Conservation (phyloP, 352 stramenopile species). For the Blastocystis sp. region DNA sequence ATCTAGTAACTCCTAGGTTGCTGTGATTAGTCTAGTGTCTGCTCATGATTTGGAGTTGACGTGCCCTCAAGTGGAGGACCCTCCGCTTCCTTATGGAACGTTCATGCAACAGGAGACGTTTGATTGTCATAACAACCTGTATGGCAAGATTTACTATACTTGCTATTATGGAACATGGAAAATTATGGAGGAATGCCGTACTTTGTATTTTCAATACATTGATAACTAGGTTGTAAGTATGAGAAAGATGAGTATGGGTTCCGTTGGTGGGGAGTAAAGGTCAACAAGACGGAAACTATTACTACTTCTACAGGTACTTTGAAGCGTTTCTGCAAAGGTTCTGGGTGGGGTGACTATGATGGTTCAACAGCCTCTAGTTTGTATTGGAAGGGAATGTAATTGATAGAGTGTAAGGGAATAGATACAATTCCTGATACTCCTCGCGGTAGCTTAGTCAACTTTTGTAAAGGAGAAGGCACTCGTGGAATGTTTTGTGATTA, state of each 20-base stretch:
- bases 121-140: slow-evolving; percentile 17
- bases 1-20: not conserved
- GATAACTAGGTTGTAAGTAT: slow-evolving; percentile 4
- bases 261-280: slow-evolving; percentile 41
- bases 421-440: not conserved
- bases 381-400: not conserved
- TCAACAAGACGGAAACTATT: slow-evolving; percentile 8
- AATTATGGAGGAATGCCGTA: slow-evolving; percentile 36
- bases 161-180: slow-evolving; percentile 39
- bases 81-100: slow-evolving; percentile 22
- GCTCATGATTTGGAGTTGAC: slow-evolving; percentile 13
- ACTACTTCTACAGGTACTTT: not conserved
- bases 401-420: slow-evolving; percentile 42
- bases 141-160: slow-evolving; percentile 44
- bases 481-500: not conserved
- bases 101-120: slow-evolving; percentile 31
- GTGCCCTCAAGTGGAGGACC: slow-evolving; percentile 7
- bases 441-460: not conserved
- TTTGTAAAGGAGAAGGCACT: slow-evolving; percentile 12
- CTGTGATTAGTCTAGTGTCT: slow-evolving; percentile 17
- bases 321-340: slow-evolving; percentile 48
- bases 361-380: slow-evolving; percentile 6
- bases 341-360: slow-evolving; percentile 44
- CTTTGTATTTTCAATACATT: not conserved
- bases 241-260: slow-evolving; percentile 34